phyloP scores from a whole-genome alignment of 176 grass and related monocot genomes.

The Hordeum marinum region DNA sequence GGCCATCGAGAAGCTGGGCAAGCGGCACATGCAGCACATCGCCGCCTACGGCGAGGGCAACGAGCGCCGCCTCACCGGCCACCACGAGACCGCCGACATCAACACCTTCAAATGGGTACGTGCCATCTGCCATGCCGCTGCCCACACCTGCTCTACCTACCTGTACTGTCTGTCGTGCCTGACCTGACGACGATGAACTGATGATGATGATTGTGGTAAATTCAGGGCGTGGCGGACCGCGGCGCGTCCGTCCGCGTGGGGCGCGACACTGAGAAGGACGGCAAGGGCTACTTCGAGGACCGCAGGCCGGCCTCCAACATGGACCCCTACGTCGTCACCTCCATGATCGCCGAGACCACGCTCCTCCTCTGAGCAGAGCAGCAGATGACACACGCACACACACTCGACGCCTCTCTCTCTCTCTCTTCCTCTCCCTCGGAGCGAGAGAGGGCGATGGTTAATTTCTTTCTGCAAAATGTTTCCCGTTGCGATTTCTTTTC shows the following conservation, averaged over 20 bases:
- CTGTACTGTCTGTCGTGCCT: background rate
- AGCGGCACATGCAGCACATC: constrained; percentile 80
- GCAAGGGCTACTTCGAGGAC: constrained; percentile 82
- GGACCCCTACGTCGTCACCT: constrained; percentile 59
- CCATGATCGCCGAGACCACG: constrained; percentile 57
- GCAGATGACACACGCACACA: no score
- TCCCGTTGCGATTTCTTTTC: background rate
- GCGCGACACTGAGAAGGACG: constrained; percentile 71
- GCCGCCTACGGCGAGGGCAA: constrained; percentile 91
- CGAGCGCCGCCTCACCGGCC: constrained; percentile 81
- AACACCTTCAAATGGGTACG: constrained; percentile 91
- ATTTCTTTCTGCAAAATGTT: background rate
- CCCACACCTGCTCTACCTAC: no score
- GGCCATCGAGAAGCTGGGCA: constrained; percentile 69
- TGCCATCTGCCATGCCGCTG: no score
- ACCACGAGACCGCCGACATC: constrained; percentile 92
- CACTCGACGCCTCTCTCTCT: no score
- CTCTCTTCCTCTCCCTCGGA: no score
- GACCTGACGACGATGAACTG: background rate
- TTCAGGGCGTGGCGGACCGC: constrained; percentile 74
- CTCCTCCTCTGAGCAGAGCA: constrained; percentile 24
- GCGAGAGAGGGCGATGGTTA: background rate
- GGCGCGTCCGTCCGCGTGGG: constrained; percentile 79
- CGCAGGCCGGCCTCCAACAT: constrained; percentile 63
- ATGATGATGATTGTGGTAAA: background rate